Evolutionary conservation across 75 land plant genomes (phyloP).

Genomic region (Isoetes taiwanensis): DNA sequence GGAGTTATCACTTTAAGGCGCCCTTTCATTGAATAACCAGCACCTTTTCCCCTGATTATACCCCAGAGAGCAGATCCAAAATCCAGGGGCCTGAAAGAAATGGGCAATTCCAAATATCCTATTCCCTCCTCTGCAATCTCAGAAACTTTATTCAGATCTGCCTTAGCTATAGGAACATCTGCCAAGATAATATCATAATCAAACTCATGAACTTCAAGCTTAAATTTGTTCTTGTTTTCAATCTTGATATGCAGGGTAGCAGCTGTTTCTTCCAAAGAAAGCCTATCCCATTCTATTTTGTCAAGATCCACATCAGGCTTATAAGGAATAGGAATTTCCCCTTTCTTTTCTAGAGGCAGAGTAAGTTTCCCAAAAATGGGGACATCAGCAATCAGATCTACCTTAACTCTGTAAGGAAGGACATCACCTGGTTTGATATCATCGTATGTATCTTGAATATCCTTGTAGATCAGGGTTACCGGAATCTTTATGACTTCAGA

Average conservation of each 20-base stretch:
- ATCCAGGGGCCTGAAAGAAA: conserved; percentile 77
- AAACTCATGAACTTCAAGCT: conserved; percentile 42
- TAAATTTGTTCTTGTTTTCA: conserved; percentile 83
- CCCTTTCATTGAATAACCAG: conserved; percentile 70
- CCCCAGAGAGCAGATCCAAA: conserved; percentile 90
- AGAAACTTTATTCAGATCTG: conserved; percentile 35
- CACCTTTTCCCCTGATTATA: conserved; percentile 68
- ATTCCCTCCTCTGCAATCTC: conserved; percentile 35
- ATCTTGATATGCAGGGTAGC: conserved; percentile 65
- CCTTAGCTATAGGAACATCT: conserved; percentile 50
- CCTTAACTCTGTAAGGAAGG: conserved; percentile 59
- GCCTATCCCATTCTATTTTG: conserved; percentile 45
- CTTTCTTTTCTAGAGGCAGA: conserved; percentile 67
- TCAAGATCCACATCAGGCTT: conserved; percentile 79
- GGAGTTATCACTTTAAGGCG: conserved; percentile 62
- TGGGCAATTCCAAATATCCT: conserved; percentile 39
- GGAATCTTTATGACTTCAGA: conserved; percentile 87
- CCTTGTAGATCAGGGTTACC: conserved; percentile 58
- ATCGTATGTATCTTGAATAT: conserved; percentile 63
- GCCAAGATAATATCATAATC: conserved; percentile 53
- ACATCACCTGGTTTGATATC: conserved; percentile 79
- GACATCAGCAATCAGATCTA: conserved; percentile 60
- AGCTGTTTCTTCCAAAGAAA: conserved; percentile 67
- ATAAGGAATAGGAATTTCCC: conserved; percentile 78
- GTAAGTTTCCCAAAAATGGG: conserved; percentile 69